Evolutionary conservation across 2,329 filamentous ascomycete genomes (phyloP).

Genomic region (Aspergillus pseudoglaucus): DNA sequence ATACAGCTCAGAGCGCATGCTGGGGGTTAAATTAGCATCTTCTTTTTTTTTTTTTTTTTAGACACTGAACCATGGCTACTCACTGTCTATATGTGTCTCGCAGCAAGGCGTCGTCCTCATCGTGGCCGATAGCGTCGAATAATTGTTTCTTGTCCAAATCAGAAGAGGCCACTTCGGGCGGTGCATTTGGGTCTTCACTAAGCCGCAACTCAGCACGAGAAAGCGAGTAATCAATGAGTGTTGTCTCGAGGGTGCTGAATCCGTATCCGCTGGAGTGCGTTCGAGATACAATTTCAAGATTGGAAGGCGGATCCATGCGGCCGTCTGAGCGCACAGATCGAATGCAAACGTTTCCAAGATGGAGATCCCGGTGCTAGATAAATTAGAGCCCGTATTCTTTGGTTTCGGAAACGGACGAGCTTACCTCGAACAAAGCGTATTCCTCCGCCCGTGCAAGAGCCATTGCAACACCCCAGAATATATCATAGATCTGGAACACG

Average conservation of each 20-base stretch:
- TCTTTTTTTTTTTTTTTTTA: background rate
- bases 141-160: conserved; percentile 39
- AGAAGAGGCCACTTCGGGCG: conserved; percentile 31
- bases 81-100: conserved; percentile 39
- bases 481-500: conserved; percentile 51
- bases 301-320: conserved; percentile 27
- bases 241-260: conserved; percentile 53
- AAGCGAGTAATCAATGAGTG: conserved; percentile 63
- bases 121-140: conserved; percentile 36
- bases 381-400: conserved; percentile 6
- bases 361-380: conserved; percentile 54
- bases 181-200: conserved; percentile 16
- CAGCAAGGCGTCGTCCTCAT: conserved; percentile 36
- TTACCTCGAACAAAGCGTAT: conserved; percentile 52
- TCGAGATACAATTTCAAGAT: conserved; percentile 23
- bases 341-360: conserved; percentile 62
- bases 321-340: conserved; percentile 27
- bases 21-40: conserved; percentile 9
- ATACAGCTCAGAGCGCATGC: conserved; percentile 38
- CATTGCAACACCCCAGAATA: conserved; percentile 62
- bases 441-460: conserved; percentile 57
- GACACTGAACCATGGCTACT: conserved; percentile 7
- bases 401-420: background rate
- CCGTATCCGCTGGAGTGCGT: conserved; percentile 40
- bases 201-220: conserved; percentile 50